Evolutionary conservation across 371 early-diverging fungal genomes (phyloP).

Genomic region (Blyttiomyces sp.): DNA sequence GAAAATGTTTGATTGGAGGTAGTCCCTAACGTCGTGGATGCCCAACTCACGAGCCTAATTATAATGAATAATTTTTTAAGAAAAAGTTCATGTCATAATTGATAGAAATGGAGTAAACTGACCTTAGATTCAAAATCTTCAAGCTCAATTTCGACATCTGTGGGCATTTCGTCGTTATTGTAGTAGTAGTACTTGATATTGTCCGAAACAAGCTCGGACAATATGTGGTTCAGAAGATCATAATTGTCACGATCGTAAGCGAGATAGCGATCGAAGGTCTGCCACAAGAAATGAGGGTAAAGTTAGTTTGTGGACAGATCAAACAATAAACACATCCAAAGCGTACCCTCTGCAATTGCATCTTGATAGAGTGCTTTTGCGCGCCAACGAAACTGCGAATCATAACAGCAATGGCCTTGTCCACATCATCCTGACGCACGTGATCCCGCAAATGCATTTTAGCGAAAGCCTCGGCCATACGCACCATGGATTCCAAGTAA

Average conservation of each 20-base stretch:
- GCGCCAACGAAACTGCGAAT: slow-evolving; percentile 94
- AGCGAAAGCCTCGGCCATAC: slow-evolving; percentile 97
- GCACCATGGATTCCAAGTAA: slow-evolving; percentile 97
- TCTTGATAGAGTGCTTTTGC: slow-evolving; percentile 95
- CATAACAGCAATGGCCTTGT: slow-evolving; percentile 92
- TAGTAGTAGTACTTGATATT: slow-evolving; percentile 69
- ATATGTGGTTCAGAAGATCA: slow-evolving; percentile 71
- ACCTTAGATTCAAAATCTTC: slow-evolving; percentile 58
- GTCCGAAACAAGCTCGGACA: slow-evolving; percentile 74
- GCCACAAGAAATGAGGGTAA: not conserved
- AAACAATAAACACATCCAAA: not conserved
- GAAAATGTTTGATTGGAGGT: slow-evolving; percentile 2
- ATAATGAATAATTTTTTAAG: no score
- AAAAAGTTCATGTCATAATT: no score
- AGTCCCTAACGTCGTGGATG: slow-evolving; percentile 1
- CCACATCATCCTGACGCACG: slow-evolving; percentile 92
- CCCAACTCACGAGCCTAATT: not conserved
- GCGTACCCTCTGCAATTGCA: slow-evolving; percentile 49
- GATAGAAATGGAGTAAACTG: not conserved
- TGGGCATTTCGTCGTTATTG: slow-evolving; percentile 57
- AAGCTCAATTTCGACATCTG: slow-evolving; percentile 53
- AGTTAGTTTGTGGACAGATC: not conserved
- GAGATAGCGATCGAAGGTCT: slow-evolving; percentile 85
- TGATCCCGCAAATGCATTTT: slow-evolving; percentile 95
- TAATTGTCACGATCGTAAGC: slow-evolving; percentile 70